A percentile compares a stretch with the other conserved stretches of the same genome.
Evolutionary conservation across 805 yeast species (phyloP).

Genomic region (Tetrapisispora taiwanensis): DNA sequence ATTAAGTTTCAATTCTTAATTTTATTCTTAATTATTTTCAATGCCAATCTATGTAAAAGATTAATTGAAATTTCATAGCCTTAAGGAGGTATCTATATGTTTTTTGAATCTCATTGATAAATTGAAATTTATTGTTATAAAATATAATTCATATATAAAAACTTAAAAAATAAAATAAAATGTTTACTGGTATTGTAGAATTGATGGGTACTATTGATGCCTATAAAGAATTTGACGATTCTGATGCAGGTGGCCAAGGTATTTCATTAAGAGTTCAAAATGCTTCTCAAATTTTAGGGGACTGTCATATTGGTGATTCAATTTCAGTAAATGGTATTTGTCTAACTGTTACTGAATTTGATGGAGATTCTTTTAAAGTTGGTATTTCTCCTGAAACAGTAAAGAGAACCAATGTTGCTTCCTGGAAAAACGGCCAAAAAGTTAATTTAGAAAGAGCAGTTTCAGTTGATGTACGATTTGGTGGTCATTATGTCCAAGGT

Average conservation of each 20-base stretch:
- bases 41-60: too few relatives aligned
- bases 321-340: constrained; percentile 85
- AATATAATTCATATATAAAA: too few relatives aligned
- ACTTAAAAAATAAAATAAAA: constrained; percentile 18
- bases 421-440: constrained; percentile 42
- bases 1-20: too few relatives aligned
- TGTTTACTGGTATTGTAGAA: constrained; percentile 96
- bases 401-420: constrained; percentile 66
- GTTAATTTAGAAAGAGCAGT: constrained; percentile 94
- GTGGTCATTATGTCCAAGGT: constrained; percentile 97
- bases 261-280: constrained; percentile 57
- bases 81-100: too few relatives aligned
- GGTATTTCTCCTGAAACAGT: constrained; percentile 92
- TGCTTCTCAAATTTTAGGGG: constrained; percentile 53
- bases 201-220: constrained; percentile 47
- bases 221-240: constrained; percentile 13
- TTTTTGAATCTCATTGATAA: too few relatives aligned
- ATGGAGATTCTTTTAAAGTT: constrained; percentile 56
- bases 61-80: too few relatives aligned
- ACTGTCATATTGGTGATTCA: constrained; percentile 89
- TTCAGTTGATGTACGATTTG: constrained; percentile 62
- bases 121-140: too few relatives aligned
- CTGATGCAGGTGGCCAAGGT: constrained; percentile 36
- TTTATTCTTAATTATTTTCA: too few relatives aligned
- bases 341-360: constrained; percentile 81